A percentile compares a stretch with the other conserved stretches of the same genome.
phyloP scores from a whole-genome alignment of 441 rosid genomes.

The Viola pubescens region DNA sequence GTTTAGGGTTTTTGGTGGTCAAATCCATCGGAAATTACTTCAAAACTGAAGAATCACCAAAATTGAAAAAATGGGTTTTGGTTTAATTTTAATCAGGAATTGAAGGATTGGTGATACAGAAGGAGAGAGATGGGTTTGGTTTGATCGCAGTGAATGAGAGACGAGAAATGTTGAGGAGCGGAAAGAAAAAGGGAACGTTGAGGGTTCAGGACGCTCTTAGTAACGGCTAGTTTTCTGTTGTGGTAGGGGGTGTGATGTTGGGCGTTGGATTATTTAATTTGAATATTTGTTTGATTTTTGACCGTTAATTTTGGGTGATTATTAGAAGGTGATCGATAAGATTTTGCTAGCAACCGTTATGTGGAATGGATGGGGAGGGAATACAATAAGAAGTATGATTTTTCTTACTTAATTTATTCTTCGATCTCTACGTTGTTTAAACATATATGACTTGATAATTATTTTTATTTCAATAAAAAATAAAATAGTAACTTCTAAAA shows the following conservation, averaged over 20 bases:
- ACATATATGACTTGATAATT: too few species aligned
- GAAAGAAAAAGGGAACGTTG: slow-evolving; percentile 35
- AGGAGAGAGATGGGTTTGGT: slow-evolving; percentile 8
- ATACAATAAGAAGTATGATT: neutral
- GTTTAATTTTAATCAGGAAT: neutral
- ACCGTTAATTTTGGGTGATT: neutral
- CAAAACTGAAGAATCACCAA: slow-evolving; percentile 1
- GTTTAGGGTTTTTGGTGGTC: slow-evolving; percentile 24
- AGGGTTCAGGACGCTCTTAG: slow-evolving; percentile 49
- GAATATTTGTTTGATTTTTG: slow-evolving; percentile 7
- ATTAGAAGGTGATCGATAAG: neutral
- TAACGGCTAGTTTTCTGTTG: slow-evolving; percentile 73
- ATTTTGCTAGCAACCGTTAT: neutral
- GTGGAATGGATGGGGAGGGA: neutral
- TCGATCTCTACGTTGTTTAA: neutral
- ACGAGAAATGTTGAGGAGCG: slow-evolving; percentile 12
- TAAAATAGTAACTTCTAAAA: too few species aligned
- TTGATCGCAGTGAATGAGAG: slow-evolving; percentile 15
- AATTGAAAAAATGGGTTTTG: neutral
- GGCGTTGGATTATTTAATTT: slow-evolving; percentile 28
- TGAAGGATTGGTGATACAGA: slow-evolving; percentile 1
- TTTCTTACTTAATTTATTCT: too few species aligned
- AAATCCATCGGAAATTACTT: slow-evolving; percentile 38
- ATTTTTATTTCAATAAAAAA: too few species aligned
- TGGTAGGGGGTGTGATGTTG: too few species aligned